Evolutionary conservation across 2,329 filamentous ascomycete genomes (phyloP), one percentile per base, ranked within the genome.

Genomic region (Diplodia corticola): DNA sequence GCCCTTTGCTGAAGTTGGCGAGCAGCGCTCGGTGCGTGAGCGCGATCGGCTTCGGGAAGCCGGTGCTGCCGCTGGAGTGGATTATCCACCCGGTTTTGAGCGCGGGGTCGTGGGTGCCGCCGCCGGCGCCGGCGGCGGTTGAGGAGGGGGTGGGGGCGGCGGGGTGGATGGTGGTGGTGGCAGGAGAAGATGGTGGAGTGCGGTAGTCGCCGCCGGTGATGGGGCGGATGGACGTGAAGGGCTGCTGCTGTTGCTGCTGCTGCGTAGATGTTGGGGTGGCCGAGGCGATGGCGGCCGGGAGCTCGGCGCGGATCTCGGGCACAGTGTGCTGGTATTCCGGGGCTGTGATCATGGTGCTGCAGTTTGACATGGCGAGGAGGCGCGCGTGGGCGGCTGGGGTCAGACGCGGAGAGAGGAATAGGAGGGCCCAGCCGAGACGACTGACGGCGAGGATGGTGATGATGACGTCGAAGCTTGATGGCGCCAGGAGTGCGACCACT

Each of bases 11-110:
- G 53, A 60, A 65, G 44, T 60, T 65, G 20, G 37, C 72, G 69
- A 84, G 84, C 15, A 83, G 71, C 69, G 84, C 82, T 60, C 60
- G 60, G 60, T 89, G 84, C 0, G 82, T 85, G 54, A 86, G 83
- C 65, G 81, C 86, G 55, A 89, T 88, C 0, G 87, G 86, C 67
- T 89, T 89, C 0, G 87, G 87, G 0, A 88, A 77, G 0, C 86
- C 86, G 0, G 88, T 88, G 0, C 84, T 86, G 10, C 87, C 86
- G 26, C 78, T 81, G 1, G 81, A 83, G 69, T 84, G 82, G 20
- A 84, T 78, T 59, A 81, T 83, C 77, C 75, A 79, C 65, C 78
- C 73, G 69, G 70, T 17, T 46, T 46, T 20, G 69, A n/a, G n/a
- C n/a, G n/a, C n/a, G n/a, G n/a, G n/a, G n/a, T n/a, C n/a, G 68